phyloP scores from a whole-genome alignment of 306 rosid genomes.

The Rubus idaeus region DNA sequence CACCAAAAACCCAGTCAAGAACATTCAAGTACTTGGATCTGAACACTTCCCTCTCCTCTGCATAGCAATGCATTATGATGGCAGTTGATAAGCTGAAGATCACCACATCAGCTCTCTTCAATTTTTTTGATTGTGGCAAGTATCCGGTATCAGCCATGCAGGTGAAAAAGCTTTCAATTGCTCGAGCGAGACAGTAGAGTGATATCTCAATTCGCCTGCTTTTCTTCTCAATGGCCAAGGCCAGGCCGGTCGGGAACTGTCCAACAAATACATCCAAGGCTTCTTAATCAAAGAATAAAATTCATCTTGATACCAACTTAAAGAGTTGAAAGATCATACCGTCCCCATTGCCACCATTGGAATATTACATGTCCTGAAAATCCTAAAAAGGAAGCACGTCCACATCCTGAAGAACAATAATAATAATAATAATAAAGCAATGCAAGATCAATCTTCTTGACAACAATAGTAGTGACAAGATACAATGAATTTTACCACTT shows the following conservation, averaged over 20 bases:
- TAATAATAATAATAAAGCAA: not conserved
- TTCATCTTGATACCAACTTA: not conserved
- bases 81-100: conserved; percentile 90
- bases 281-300: not conserved
- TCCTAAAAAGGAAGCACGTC: conserved; percentile 79
- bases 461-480: not conserved
- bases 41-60: conserved; percentile 91
- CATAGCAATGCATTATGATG: conserved; percentile 97
- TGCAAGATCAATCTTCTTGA: not conserved
- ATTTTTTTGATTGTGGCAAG: conserved; percentile 58
- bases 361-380: conserved; percentile 65
- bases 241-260: conserved; percentile 86
- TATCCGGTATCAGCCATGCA: conserved; percentile 74
- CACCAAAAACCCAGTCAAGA: conserved; percentile 97
- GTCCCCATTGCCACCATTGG: conserved; percentile 90
- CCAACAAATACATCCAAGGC: conserved; percentile 14
- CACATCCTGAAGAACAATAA: conserved; percentile 65
- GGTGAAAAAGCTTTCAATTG: conserved; percentile 91
- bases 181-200: conserved; percentile 84
- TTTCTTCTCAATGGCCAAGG: conserved; percentile 74
- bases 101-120: conserved; percentile 78
- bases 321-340: conserved; percentile 38
- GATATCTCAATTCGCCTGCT: conserved; percentile 90
- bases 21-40: conserved; percentile 78
- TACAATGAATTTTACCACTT: not conserved